phyloP scores from a whole-genome alignment of 768 basidiomycete species.

The Pulveroboletus ravenelii region DNA sequence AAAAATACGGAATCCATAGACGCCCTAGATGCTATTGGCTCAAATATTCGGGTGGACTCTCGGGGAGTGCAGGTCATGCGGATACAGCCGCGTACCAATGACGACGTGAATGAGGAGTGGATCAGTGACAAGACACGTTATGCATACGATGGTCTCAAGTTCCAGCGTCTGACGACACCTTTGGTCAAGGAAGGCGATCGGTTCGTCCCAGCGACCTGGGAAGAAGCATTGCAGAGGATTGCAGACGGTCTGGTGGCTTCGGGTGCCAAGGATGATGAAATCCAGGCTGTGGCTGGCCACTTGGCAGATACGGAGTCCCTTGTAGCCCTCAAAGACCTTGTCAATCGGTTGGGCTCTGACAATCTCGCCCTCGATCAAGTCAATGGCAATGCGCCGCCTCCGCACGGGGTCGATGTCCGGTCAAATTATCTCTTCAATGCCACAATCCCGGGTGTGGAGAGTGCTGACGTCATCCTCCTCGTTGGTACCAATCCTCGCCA shows the following conservation, averaged over 20 bases:
- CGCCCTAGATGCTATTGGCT: slow-evolving; percentile 91
- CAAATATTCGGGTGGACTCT: slow-evolving; percentile 95
- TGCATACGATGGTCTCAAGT: slow-evolving; percentile 91
- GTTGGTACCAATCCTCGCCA: slow-evolving; percentile 96
- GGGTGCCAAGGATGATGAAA: slow-evolving; percentile 86
- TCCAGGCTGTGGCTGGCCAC: slow-evolving; percentile 90
- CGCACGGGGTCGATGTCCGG: slow-evolving; percentile 83
- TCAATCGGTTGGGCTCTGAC: slow-evolving; percentile 92
- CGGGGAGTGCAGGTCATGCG: slow-evolving; percentile 97
- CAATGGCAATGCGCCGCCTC: slow-evolving; percentile 62
- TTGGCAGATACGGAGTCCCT: slow-evolving; percentile 93
- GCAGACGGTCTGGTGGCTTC: slow-evolving; percentile 72
- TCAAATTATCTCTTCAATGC: slow-evolving; percentile 97
- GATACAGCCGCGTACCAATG: slow-evolving; percentile 92
- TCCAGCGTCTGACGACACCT: slow-evolving; percentile 92
- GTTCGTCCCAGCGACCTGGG: slow-evolving; percentile 88
- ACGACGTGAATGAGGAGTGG: slow-evolving; percentile 99
- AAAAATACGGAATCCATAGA: slow-evolving; percentile 98
- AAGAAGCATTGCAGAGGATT: slow-evolving; percentile 76
- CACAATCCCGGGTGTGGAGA: slow-evolving; percentile 84
- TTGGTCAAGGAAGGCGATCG: slow-evolving; percentile 89
- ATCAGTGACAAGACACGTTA: slow-evolving; percentile 98
- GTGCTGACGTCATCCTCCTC: slow-evolving; percentile 88
- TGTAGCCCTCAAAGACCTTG: slow-evolving; percentile 87
- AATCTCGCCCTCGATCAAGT: slow-evolving; percentile 80